A percentile compares a stretch with the other conserved stretches of the same genome.
These are phyloP conservation scores for Podospora pseudoanserina DNA, from an alignment of 495 filamentous ascomycete genomes.

Conservation along the genomic window DNA sequence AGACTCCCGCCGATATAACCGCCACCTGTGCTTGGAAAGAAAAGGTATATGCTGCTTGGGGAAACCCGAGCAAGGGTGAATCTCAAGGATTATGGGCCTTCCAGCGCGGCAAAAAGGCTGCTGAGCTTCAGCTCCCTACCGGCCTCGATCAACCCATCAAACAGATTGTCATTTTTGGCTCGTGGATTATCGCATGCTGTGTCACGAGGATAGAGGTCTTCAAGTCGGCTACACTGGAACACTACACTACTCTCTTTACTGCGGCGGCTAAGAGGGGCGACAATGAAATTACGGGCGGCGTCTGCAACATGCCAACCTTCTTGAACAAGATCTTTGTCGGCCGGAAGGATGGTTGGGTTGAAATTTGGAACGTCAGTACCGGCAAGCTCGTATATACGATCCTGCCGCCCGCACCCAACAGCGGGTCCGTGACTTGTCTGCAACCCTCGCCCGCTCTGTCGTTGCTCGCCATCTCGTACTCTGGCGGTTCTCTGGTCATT, in stretches of 20 bases:
- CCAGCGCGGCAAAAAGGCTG: conserved; percentile 85
- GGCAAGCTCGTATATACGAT: conserved; percentile 86
- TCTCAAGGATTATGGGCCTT: conserved; percentile 84
- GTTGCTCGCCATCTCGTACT: conserved; percentile 82
- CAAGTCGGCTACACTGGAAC: conserved; percentile 77
- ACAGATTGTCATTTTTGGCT: conserved; percentile 77
- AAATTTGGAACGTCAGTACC: conserved; percentile 95
- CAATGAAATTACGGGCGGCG: conserved; percentile 63
- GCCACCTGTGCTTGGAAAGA: conserved; percentile 87
- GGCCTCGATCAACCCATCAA: conserved; percentile 64
- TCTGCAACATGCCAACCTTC: conserved; percentile 85
- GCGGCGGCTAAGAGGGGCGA: conserved; percentile 43
- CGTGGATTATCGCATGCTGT: conserved; percentile 84
- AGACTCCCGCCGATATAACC: conserved; percentile 80
- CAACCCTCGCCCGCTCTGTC: conserved; percentile 78
- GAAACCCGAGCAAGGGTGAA: conserved; percentile 46
- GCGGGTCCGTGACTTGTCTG: conserved; percentile 75
- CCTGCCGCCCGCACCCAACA: conserved; percentile 59
- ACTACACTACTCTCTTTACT: conserved; percentile 77
- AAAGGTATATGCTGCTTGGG: conserved; percentile 82
- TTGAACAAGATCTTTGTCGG: conserved; percentile 94
- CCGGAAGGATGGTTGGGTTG: conserved; percentile 78
- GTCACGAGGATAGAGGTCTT: conserved; percentile 76
- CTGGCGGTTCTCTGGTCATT: conserved; percentile 70
- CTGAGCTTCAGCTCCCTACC: conserved; percentile 61